Percentiles rank a stretch among this genome's conserved stretches.
Evolutionary conservation across 352 stramenopile genomes (phyloP).

Genomic region (Halophytophthora batemanensis): DNA sequence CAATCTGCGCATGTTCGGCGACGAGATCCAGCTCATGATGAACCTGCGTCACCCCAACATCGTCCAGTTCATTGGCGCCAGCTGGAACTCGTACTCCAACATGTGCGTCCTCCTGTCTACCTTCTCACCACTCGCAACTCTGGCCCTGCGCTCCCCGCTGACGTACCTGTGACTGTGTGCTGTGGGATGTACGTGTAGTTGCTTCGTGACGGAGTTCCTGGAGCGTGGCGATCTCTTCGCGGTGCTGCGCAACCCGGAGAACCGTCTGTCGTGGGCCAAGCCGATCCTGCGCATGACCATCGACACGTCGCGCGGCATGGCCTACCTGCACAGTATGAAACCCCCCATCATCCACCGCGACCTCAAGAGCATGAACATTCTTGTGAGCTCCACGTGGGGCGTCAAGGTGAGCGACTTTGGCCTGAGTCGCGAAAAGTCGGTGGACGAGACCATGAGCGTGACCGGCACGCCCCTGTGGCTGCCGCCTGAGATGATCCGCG

Average conservation of each 20-base stretch:
- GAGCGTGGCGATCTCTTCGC: conserved; percentile 81
- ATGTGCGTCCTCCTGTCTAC: conserved; percentile 51
- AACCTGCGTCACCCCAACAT: conserved; percentile 88
- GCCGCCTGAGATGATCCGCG: conserved; percentile 87
- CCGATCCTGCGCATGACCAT: conserved; percentile 88
- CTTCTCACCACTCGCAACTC: no score
- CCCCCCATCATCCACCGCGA: conserved; percentile 98
- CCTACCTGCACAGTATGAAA: conserved; percentile 97
- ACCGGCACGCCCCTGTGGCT: conserved; percentile 83
- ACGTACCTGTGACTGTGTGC: background rate
- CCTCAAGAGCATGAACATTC: conserved; percentile 94
- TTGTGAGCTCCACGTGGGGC: conserved; percentile 77
- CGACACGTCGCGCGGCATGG: conserved; percentile 93
- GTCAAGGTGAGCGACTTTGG: conserved; percentile 98
- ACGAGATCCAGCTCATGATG: conserved; percentile 91
- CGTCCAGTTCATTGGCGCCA: conserved; percentile 88
- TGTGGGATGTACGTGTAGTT: conserved; percentile 47
- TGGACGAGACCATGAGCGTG: conserved; percentile 94
- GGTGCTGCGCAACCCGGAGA: conserved; percentile 76
- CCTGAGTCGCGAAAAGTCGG: conserved; percentile 94
- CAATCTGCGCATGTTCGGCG: conserved; percentile 86
- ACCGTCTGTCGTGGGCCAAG: conserved; percentile 82
- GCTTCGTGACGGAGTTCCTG: conserved; percentile 86
- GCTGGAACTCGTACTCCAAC: conserved; percentile 91
- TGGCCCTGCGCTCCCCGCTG: no score